phyloP scores from a whole-genome alignment of 2,329 filamentous ascomycete species.

The Diaporthe sp. region DNA sequence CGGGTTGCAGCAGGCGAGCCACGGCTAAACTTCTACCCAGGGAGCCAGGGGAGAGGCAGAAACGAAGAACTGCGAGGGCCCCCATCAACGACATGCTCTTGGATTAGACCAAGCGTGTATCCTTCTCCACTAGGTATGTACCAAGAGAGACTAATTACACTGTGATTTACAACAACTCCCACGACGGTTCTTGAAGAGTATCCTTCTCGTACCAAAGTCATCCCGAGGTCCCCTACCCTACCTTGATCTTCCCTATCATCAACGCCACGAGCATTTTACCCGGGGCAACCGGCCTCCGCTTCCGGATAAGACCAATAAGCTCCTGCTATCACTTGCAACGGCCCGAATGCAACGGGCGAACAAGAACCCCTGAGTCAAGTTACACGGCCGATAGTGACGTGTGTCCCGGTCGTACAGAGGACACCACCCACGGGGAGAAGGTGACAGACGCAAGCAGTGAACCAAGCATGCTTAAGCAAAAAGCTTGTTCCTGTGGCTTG shows the following conservation, averaged over 20 bases:
- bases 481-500: constrained; percentile 6
- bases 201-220: neutral
- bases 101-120: neutral
- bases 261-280: neutral
- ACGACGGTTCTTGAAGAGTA: neutral
- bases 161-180: too few relatives aligned
- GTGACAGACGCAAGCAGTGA: too few relatives aligned
- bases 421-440: too few relatives aligned
- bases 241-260: neutral
- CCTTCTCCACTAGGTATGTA: neutral
- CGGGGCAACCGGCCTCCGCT: neutral
- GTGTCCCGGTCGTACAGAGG: too few relatives aligned
- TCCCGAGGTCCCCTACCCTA: neutral
- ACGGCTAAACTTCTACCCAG: neutral
- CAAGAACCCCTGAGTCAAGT: neutral
- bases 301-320: constrained; percentile 2
- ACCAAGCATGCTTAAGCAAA: neutral
- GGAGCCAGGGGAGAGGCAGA: neutral
- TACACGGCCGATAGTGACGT: neutral
- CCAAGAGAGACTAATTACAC: too few relatives aligned
- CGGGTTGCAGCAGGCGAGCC: neutral
- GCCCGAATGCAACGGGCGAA: neutral
- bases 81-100: neutral
- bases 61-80: too few relatives aligned
- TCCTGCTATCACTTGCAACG: neutral